Evolutionary conservation across 2,329 filamentous ascomycete species (phyloP), one percentile per base, ranked within the genome.

Genomic region (Calonectria henricotiae): DNA sequence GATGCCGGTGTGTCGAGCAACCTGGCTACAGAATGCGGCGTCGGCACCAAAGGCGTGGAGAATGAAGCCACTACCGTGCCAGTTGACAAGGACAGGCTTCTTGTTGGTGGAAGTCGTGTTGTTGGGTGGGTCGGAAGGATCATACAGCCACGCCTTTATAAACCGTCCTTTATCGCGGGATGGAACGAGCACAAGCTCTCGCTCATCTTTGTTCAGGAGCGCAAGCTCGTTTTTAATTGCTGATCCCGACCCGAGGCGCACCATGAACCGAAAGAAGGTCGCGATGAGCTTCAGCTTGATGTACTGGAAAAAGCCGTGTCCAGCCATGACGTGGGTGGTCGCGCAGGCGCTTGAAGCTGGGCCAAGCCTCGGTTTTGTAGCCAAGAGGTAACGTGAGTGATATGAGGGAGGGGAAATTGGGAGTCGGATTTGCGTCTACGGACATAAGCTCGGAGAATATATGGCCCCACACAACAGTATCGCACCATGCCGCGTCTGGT

Each of bases 21-120:
- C 23, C 9, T n/a, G 47, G n/a, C 54, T 64, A n/a, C 69, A 71
- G 46, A 64, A 71, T n/a, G 13, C 37, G 15, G 37, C 46, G 20
- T 71, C 65, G 15, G 15, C 41, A 4, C 65, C 61, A 30, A 68
- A 54, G 15, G 15, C 25, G 5, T 44, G 23, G 5, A 71, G n/a
- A 20, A 68, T 62, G 30, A 71, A 71, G 23, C 69, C 69, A 35
- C 69, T 71, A 17, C 69, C 69, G 17, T 71, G 69, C 69, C 69
- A 71, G 17, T 71, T 71, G 61, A 71, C 43, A 9, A 71, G 35
- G 8, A 71, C 32, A 5, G 65, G 55, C 39, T 44, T 71, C 35
- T 69, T 65, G 6, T 8, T 20, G 12, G 23, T 37, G 6, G 46
- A 39, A 5, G 27, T 1, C 1, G 37, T 20, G 25, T 9, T 47